These are phyloP conservation scores for Dentipellis sp. DNA, from an alignment of 768 basidiomycete species.

Conservation along the genomic window DNA sequence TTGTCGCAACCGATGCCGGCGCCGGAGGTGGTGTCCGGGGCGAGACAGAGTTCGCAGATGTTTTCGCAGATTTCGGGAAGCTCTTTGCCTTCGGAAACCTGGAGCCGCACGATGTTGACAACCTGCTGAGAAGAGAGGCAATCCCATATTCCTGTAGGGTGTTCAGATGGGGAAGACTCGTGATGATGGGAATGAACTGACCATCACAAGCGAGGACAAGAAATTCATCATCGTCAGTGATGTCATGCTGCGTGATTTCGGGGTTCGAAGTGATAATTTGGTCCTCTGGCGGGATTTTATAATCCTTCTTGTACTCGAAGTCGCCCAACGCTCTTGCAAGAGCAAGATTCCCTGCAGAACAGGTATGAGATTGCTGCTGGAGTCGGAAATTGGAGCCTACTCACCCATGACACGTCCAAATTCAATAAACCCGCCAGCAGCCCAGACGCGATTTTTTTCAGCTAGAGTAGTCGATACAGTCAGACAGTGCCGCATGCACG, in stretches of 20 bases:
- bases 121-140: conserved; percentile 91
- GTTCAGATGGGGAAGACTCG: conserved; percentile 6
- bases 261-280: conserved; percentile 96
- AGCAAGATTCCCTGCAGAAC: conserved; percentile 76
- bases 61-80: conserved; percentile 81
- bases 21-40: conserved; percentile 85
- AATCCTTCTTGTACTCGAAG: conserved; percentile 98
- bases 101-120: conserved; percentile 78
- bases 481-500: conserved; percentile 3
- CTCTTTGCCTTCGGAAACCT: conserved; percentile 69
- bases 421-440: conserved; percentile 93
- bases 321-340: conserved; percentile 93
- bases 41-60: conserved; percentile 88
- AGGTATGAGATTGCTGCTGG: background rate
- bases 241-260: conserved; percentile 75
- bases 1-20: conserved; percentile 97
- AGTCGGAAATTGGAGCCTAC: conserved; percentile 2
- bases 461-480: conserved; percentile 29
- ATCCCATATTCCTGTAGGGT: conserved; percentile 89
- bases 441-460: conserved; percentile 79
- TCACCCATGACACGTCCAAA: conserved; percentile 94
- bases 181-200: conserved; percentile 25
- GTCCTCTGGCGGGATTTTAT: conserved; percentile 66
- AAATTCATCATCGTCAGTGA: conserved; percentile 90
- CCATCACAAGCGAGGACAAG: conserved; percentile 96